Evolutionary conservation across 2,329 filamentous ascomycete genomes (phyloP).

Genomic region (Dothiorella sarmentorum): DNA sequence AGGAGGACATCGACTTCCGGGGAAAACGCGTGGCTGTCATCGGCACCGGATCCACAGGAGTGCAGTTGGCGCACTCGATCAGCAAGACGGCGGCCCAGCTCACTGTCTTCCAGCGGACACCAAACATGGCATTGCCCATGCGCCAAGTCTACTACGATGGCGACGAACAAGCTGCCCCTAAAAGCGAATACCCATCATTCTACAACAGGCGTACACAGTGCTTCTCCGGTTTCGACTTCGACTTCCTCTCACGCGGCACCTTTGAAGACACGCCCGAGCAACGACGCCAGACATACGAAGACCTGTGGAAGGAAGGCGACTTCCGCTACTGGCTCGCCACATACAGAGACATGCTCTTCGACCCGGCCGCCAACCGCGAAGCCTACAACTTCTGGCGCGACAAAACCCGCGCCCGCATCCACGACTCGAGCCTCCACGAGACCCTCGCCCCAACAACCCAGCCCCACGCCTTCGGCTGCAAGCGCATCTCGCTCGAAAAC

Average conservation of each 20-base stretch:
- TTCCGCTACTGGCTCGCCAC: slow-evolving; percentile 31
- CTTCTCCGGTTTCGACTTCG: slow-evolving; percentile 25
- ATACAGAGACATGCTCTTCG: slow-evolving; percentile 25
- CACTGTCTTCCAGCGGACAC: slow-evolving; percentile 26
- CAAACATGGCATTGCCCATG: slow-evolving; percentile 31
- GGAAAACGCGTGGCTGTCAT: slow-evolving; percentile 26
- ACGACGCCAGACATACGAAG: slow-evolving; percentile 18
- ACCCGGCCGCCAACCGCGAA: slow-evolving; percentile 25
- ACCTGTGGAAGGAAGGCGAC: slow-evolving; percentile 22
- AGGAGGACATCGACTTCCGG: slow-evolving; percentile 18
- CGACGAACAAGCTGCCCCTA: slow-evolving; percentile 19
- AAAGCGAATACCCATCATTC: slow-evolving; percentile 39
- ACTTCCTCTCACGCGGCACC: slow-evolving; percentile 23
- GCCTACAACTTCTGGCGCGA: slow-evolving; percentile 26
- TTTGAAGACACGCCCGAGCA: slow-evolving; percentile 21
- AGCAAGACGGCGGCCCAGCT: slow-evolving; percentile 25
- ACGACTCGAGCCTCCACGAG: slow-evolving; percentile 23
- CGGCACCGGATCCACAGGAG: slow-evolving; percentile 28
- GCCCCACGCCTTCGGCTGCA: slow-evolving; percentile 23
- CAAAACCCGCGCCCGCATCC: slow-evolving; percentile 27
- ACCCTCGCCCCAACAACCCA: slow-evolving; percentile 23
- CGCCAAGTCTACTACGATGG: not conserved
- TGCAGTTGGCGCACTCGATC: slow-evolving; percentile 29
- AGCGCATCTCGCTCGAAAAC: slow-evolving; percentile 21
- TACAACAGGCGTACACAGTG: slow-evolving; percentile 27